phyloP scores from a whole-genome alignment of 1,139 yeast genomes.

The Pichia terricola region DNA sequence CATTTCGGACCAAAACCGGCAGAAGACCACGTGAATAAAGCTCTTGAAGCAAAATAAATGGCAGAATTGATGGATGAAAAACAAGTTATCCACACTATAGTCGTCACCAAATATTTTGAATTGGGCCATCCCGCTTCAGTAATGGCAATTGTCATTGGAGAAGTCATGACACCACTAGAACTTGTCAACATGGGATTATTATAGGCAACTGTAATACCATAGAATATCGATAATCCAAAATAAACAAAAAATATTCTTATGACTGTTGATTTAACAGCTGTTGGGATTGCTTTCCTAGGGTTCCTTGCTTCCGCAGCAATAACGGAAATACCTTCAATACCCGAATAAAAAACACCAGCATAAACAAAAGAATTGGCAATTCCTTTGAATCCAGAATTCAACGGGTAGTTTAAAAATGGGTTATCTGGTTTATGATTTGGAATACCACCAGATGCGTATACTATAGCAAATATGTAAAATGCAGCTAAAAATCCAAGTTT shows the following conservation, averaged over 20 bases:
- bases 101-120: conserved; percentile 44
- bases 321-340: conserved; percentile 49
- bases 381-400: conserved; percentile 51
- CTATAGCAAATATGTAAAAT: conserved; percentile 46
- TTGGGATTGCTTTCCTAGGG: conserved; percentile 47
- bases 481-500: conserved; percentile 44
- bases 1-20: conserved; percentile 42
- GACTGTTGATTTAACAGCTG: conserved; percentile 49
- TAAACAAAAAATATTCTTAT: conserved; percentile 45
- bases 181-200: conserved; percentile 31
- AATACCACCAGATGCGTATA: conserved; percentile 62
- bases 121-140: conserved; percentile 41
- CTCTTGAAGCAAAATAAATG: conserved; percentile 42
- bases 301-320: conserved; percentile 49
- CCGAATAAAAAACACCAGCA: conserved; percentile 53
- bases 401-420: conserved; percentile 44
- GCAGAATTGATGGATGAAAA: conserved; percentile 44
- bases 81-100: conserved; percentile 43
- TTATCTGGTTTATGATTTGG: conserved; percentile 38
- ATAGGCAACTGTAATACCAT: conserved; percentile 48
- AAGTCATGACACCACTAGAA: conserved; percentile 21
- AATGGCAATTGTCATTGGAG: conserved; percentile 50
- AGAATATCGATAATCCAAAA: conserved; percentile 43
- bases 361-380: conserved; percentile 63
- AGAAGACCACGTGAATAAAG: conserved; percentile 40